These are phyloP conservation scores for Penicillium ochrochloron DNA, from an alignment of 495 filamentous ascomycete species.

Conservation along the genomic window DNA sequence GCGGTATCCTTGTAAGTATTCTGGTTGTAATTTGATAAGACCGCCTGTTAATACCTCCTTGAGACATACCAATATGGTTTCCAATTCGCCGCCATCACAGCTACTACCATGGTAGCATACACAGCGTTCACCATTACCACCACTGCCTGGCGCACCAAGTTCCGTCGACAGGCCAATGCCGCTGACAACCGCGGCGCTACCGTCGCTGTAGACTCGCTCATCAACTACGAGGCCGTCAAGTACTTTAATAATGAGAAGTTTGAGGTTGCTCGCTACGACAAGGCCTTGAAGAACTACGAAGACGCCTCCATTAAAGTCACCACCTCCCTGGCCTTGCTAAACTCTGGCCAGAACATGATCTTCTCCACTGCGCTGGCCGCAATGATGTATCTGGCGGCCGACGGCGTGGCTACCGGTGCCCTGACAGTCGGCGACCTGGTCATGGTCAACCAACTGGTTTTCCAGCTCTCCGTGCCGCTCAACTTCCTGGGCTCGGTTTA, in stretches of 20 bases:
- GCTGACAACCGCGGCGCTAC: constrained; percentile 96
- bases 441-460: constrained; percentile 98
- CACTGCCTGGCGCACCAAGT: constrained; percentile 95
- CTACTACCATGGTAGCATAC: constrained; percentile 88
- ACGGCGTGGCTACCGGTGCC: constrained; percentile 79
- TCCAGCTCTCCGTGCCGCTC: constrained; percentile 93
- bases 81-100: constrained; percentile 90
- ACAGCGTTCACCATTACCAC: constrained; percentile 93
- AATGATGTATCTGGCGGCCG: constrained; percentile 98
- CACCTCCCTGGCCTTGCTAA: constrained; percentile 89
- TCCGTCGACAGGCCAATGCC: constrained; percentile 90
- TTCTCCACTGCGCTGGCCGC: constrained; percentile 91
- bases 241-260: constrained; percentile 99
- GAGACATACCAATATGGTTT: constrained; percentile 93
- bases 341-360: constrained; percentile 98
- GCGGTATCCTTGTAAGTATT: constrained; percentile 73
- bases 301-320: constrained; percentile 95
- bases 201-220: constrained; percentile 92
- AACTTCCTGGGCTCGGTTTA: constrained; percentile 98
- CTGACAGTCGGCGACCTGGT: constrained; percentile 96
- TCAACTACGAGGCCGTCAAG: constrained; percentile 99
- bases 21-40: not conserved
- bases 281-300: constrained; percentile 84
- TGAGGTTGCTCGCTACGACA: constrained; percentile 88
- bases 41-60: constrained; percentile 26